Base-by-base conservation (phyloP, 1,284 basidiomycete genomes). In the Ganoderma leucocontextum region DNA sequence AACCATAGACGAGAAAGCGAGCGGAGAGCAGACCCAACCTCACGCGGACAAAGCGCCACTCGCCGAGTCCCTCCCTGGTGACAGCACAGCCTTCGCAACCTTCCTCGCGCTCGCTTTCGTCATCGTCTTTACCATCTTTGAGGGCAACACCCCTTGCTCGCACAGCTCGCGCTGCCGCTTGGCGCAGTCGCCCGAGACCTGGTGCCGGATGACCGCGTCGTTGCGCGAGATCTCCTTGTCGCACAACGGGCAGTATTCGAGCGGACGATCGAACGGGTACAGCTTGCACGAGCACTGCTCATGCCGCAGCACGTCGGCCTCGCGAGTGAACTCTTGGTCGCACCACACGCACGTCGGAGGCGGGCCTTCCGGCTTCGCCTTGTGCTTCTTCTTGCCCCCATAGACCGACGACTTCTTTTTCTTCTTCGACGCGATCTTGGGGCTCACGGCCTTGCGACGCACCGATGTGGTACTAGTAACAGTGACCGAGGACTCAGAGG, bases 151-250 rank as follows among this genome's bases (percentile, higher is more conserved):
- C 22, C 38, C 60, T 5, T 44, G 44, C 19, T 22, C 41, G 39
- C 35, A 25, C 25, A 57, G 55, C 38, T 44, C 52, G n/a, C 22
- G 17, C 38, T 66, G 60, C 25, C 22, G 38, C 33, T 36, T 36
- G 33, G 25, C 12, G 53, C 65, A 62, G 35, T 60, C n/a, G 9
- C 29, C 55, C n/a, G 65, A 67, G 61, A 17, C 25, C 29, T n/a
- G n/a, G 39, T 69, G 68, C 10, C 68, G 64, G 13, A 53, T 38
- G 33, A 63, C n/a, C 3, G 70, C 70, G 62, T 71, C 70, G 2
- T 15, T n/a, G 17, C 70, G 62, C 29, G 67, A 62, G 17, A 66
- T 22, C 4, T 22, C 35, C n/a, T 61, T 17, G n/a, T 38, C 36
- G 67, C 67, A 69, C 10, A 35, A 4, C 33, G 61, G 59, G 55